Evolutionary conservation across 2,329 filamentous ascomycete species (phyloP).

Genomic region (Coniochaeta sp.): DNA sequence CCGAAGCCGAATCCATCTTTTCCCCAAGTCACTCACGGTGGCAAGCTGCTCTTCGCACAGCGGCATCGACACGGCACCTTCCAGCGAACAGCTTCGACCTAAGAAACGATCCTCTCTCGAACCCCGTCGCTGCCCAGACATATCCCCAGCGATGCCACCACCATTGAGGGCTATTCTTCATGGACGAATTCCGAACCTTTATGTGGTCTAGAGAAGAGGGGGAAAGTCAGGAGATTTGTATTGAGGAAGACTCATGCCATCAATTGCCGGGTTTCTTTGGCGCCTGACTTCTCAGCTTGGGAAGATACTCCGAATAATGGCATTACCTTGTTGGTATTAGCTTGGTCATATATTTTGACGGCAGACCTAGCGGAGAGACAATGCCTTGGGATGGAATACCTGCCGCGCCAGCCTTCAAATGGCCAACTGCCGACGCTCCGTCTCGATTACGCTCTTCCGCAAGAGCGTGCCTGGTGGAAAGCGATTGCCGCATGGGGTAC

Average conservation of each 20-base stretch:
- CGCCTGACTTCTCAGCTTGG: conserved; percentile 4
- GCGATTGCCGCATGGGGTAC: not conserved
- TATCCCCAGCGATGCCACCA: not conserved
- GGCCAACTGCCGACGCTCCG: not conserved
- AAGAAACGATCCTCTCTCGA: conserved; percentile 1
- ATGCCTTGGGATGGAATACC: not conserved
- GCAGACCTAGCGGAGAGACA: conserved; percentile 8
- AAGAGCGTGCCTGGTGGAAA: conserved; percentile 4
- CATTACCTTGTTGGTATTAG: conserved; percentile 5
- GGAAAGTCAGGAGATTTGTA: not conserved
- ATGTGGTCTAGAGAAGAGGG: not conserved
- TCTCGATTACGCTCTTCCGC: conserved; percentile 4
- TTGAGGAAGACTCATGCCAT: not conserved
- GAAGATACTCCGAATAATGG: conserved; percentile 8
- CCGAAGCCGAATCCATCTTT: not conserved
- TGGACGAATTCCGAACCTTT: conserved; percentile 3
- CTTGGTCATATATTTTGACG: conserved; percentile 8
- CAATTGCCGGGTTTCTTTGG: not conserved
- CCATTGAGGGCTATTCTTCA: conserved; percentile 4
- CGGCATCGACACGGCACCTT: not conserved
- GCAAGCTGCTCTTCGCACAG: not conserved
- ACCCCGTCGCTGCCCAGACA: conserved; percentile 1
- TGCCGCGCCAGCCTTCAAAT: not conserved
- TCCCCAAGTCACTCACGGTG: not conserved
- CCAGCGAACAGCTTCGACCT: conserved; percentile 1